phyloP scores from a whole-genome alignment of 305 asterid species.

The Fraxinus platypoda region DNA sequence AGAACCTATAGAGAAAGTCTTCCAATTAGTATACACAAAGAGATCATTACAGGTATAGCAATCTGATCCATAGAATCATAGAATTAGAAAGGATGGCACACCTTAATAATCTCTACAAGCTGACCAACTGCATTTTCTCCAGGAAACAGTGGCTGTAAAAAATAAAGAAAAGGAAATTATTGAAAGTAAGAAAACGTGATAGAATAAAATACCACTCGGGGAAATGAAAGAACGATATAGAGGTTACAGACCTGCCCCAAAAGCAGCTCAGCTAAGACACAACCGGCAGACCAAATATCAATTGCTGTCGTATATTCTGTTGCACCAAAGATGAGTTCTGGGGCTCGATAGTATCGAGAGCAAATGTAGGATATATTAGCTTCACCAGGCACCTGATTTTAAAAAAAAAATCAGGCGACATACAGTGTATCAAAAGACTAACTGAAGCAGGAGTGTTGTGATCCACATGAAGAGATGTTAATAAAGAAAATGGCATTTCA shows the following conservation, averaged over 20 bases:
- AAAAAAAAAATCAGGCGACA: neutral
- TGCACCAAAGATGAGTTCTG: conserved; percentile 94
- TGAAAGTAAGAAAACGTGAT: neutral
- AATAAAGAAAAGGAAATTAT: conserved; percentile 4
- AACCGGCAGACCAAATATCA: conserved; percentile 97
- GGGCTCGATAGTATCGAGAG: conserved; percentile 93
- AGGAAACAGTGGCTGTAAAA: conserved; percentile 83
- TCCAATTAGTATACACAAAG: conserved; percentile 21
- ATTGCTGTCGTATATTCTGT: conserved; percentile 78
- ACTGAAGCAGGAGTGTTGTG: neutral
- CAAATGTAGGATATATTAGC: conserved; percentile 89
- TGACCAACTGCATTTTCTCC: conserved; percentile 99
- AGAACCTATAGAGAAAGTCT: conserved; percentile 55
- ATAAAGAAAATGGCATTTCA: neutral
- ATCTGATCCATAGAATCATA: conserved; percentile 10
- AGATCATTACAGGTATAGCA: neutral
- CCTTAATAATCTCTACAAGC: conserved; percentile 97
- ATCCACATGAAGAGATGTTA: neutral
- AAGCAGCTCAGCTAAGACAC: conserved; percentile 94
- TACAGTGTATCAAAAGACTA: neutral
- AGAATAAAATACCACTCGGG: neutral
- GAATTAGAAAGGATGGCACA: conserved; percentile 24
- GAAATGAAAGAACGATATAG: neutral
- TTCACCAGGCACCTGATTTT: conserved; percentile 74
- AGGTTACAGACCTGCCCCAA: conserved; percentile 75